phyloP scores from a whole-genome alignment of 305 asterid genomes.

The Fraxinus platypoda region DNA sequence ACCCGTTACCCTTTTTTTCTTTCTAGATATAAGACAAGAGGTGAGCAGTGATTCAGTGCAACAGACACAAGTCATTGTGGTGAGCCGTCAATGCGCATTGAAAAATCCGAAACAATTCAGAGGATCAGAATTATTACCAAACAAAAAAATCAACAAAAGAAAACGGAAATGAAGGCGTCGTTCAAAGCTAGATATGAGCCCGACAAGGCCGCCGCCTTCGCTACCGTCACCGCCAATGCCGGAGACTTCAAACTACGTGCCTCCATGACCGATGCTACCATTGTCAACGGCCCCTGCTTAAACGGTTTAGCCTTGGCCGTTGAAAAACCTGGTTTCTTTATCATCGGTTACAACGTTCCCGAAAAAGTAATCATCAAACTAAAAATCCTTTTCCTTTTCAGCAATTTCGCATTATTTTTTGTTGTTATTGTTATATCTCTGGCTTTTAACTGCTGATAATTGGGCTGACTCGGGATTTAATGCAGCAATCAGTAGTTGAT shows the following conservation, averaged over 20 bases:
- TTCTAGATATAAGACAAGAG: neutral
- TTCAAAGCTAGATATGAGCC: constrained; percentile 63
- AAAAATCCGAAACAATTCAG: constrained; percentile 12
- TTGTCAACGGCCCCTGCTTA: constrained; percentile 74
- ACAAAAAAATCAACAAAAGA: neutral
- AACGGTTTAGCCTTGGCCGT: constrained; percentile 69
- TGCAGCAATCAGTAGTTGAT: neutral
- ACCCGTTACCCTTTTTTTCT: no score
- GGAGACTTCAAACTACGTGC: constrained; percentile 85
- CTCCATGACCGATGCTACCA: constrained; percentile 79
- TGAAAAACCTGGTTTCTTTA: constrained; percentile 82
- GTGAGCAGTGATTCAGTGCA: neutral
- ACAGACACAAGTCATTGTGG: neutral
- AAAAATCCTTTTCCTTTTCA: neutral
- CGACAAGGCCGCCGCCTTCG: constrained; percentile 54
- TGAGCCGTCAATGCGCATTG: constrained; percentile 11
- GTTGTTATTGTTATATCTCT: neutral
- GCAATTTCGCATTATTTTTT: neutral
- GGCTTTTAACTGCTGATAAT: neutral
- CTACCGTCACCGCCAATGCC: constrained; percentile 71
- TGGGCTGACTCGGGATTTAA: neutral
- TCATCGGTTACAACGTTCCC: constrained; percentile 78
- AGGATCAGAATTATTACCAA: neutral
- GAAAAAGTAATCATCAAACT: constrained; percentile 43
- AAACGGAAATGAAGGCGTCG: constrained; percentile 56